Percentiles rank a stretch among this genome's conserved stretches.
These are phyloP conservation scores for Hordeum vulgare DNA, from an alignment of 176 grass and related monocot species.

Conservation along the genomic window DNA sequence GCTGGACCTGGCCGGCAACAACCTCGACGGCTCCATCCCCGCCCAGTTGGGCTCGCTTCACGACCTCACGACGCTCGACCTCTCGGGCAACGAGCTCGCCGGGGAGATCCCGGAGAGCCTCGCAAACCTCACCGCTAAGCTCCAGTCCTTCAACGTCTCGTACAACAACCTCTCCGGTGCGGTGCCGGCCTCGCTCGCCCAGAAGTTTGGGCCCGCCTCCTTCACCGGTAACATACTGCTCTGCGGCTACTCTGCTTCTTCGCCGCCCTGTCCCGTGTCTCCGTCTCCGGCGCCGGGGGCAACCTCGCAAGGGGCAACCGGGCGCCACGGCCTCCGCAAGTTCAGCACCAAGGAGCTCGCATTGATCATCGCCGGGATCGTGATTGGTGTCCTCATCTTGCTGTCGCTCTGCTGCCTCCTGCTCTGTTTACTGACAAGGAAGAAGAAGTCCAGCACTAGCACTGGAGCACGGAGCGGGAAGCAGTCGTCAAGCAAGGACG, in stretches of 20 bases:
- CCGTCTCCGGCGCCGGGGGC: conserved; percentile 16
- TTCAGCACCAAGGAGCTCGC: conserved; percentile 42
- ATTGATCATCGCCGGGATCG: conserved; percentile 42
- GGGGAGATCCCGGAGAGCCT: conserved; percentile 54
- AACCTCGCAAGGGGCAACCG: background rate
- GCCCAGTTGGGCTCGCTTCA: conserved; percentile 29
- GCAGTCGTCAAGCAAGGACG: background rate
- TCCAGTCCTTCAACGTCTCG: conserved; percentile 56
- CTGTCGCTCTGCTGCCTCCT: conserved; percentile 58
- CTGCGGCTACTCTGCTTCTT: conserved; percentile 14
- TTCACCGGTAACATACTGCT: background rate
- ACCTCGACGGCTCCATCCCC: conserved; percentile 41
- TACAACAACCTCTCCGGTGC: conserved; percentile 34
- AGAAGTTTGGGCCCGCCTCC: background rate
- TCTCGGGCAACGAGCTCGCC: conserved; percentile 48
- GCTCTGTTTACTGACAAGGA: conserved; percentile 44
- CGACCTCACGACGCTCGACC: conserved; percentile 50
- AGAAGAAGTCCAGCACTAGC: conserved; percentile 12
- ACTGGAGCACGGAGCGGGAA: conserved; percentile 16
- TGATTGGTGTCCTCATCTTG: conserved; percentile 32
- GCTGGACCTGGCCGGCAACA: conserved; percentile 58
- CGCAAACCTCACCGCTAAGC: conserved; percentile 43
- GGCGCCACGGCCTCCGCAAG: background rate
- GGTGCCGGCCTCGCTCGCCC: background rate
- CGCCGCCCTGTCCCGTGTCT: background rate